Percentiles rank a stretch among this genome's conserved stretches.
Evolutionary conservation across 768 basidiomycete genomes (phyloP).

Genomic region (Suillus plorans): DNA sequence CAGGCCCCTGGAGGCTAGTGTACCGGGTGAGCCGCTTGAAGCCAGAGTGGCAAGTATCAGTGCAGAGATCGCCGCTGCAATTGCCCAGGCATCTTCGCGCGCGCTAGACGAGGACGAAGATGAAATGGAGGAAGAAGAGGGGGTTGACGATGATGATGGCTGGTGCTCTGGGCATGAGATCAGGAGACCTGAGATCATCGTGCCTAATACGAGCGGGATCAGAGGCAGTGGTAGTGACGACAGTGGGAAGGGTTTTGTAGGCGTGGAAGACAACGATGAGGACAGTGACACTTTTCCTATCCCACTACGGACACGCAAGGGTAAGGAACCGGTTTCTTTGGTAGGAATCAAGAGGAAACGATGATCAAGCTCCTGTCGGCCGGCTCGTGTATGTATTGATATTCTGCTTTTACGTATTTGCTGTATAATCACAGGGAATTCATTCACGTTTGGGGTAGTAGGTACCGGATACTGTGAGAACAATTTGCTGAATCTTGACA

Average conservation of each 20-base stretch:
- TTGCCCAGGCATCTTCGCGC: slow-evolving; percentile 70
- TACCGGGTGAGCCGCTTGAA: slow-evolving; percentile 48
- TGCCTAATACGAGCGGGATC: slow-evolving; percentile 64
- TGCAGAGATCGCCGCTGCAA: slow-evolving; percentile 76
- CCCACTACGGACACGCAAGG: slow-evolving; percentile 68
- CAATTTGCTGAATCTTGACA: slow-evolving; percentile 2
- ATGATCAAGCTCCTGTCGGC: slow-evolving; percentile 30
- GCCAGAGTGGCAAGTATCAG: slow-evolving; percentile 74
- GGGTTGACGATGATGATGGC: slow-evolving; percentile 40
- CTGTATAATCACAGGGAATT: slow-evolving; percentile 16
- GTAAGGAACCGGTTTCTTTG: slow-evolving; percentile 47
- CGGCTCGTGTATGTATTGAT: slow-evolving; percentile 2
- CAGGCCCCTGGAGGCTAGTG: slow-evolving; percentile 30
- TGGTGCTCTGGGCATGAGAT: slow-evolving; percentile 51
- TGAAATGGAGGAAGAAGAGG: slow-evolving; percentile 36
- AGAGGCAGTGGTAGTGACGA: slow-evolving; percentile 37
- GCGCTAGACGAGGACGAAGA: slow-evolving; percentile 58
- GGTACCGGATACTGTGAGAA: slow-evolving; percentile 29
- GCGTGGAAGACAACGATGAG: slow-evolving; percentile 61
- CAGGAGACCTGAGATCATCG: slow-evolving; percentile 47
- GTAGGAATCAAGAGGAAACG: slow-evolving; percentile 67
- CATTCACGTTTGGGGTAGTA: slow-evolving; percentile 5
- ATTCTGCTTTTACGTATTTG: slow-evolving; percentile 10
- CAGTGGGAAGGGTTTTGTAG: slow-evolving; percentile 21
- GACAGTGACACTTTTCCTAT: slow-evolving; percentile 69